Evolutionary conservation across 305 asterid species (phyloP).

Genomic region (Rubia balearica): DNA sequence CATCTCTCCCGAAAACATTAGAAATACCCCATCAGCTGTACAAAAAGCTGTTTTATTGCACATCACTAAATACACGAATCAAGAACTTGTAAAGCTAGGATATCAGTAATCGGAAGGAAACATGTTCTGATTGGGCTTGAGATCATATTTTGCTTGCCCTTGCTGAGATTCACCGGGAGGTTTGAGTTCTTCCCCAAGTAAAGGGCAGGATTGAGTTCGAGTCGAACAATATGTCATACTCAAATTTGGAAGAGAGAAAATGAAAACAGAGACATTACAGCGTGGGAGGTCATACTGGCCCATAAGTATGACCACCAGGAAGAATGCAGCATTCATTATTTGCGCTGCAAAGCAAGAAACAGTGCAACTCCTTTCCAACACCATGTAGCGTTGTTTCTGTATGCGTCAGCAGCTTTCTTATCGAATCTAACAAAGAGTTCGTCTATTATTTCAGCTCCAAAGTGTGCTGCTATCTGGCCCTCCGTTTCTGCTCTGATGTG

Average conservation of each 20-base stretch:
- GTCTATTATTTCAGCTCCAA: constrained; percentile 14
- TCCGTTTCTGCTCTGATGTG: constrained; percentile 11
- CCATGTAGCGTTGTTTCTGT: background rate
- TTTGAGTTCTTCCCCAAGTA: no score
- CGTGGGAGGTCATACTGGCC: no score
- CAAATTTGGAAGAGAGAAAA: background rate
- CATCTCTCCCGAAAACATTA: no score
- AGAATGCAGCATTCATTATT: background rate
- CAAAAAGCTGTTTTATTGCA: background rate
- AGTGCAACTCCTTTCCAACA: background rate
- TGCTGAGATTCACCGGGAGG: no score
- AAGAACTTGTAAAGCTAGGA: no score
- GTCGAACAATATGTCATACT: background rate
- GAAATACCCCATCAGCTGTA: background rate
- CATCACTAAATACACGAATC: background rate
- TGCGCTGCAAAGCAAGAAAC: constrained; percentile 11
- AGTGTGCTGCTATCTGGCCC: constrained; percentile 1
- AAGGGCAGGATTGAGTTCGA: background rate
- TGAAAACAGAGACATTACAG: background rate
- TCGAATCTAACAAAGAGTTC: constrained; percentile 11
- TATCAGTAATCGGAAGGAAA: no score
- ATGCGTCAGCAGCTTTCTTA: constrained; percentile 1
- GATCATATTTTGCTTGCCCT: no score
- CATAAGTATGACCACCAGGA: no score
- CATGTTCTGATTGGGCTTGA: no score